A percentile compares a stretch with the other conserved stretches of the same genome.
Evolutionary conservation across 371 early-diverging fungal species (phyloP).

Genomic region (Circinella minor): DNA sequence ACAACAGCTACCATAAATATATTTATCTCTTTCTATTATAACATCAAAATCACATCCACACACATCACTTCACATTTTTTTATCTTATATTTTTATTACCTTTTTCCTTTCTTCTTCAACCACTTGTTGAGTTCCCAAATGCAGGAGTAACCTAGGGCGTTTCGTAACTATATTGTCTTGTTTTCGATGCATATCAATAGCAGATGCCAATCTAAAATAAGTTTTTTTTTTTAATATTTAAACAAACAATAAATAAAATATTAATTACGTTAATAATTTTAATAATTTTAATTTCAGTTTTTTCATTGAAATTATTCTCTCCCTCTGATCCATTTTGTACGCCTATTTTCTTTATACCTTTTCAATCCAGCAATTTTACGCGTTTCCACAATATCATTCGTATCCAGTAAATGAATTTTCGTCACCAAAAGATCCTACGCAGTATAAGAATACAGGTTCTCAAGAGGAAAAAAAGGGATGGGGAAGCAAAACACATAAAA

Average conservation of each 20-base stretch:
- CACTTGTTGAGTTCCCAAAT: background rate
- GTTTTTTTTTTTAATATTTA: background rate
- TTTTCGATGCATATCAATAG: background rate
- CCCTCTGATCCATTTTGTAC: background rate
- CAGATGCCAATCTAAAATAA: background rate
- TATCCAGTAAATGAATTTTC: conserved; percentile 3
- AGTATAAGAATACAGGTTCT: background rate
- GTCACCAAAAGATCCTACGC: conserved; percentile 9
- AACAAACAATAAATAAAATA: too few relatives aligned
- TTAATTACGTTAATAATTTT: too few relatives aligned
- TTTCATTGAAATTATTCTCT: background rate
- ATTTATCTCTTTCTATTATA: too few relatives aligned
- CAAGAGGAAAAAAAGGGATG: background rate
- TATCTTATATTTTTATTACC: background rate
- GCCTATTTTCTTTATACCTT: background rate
- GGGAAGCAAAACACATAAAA: background rate
- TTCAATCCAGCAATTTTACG: conserved; percentile 13
- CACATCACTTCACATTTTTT: too few relatives aligned
- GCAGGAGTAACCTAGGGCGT: conserved; percentile 7
- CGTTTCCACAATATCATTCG: conserved; percentile 9
- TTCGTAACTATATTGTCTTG: conserved; percentile 2
- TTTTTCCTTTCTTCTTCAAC: conserved; percentile 1
- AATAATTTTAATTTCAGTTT: too few relatives aligned
- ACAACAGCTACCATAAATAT: too few relatives aligned
- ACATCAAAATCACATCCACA: too few relatives aligned